Base-by-base conservation (phyloP, 768 basidiomycete species). In the Vararia minispora region DNA sequence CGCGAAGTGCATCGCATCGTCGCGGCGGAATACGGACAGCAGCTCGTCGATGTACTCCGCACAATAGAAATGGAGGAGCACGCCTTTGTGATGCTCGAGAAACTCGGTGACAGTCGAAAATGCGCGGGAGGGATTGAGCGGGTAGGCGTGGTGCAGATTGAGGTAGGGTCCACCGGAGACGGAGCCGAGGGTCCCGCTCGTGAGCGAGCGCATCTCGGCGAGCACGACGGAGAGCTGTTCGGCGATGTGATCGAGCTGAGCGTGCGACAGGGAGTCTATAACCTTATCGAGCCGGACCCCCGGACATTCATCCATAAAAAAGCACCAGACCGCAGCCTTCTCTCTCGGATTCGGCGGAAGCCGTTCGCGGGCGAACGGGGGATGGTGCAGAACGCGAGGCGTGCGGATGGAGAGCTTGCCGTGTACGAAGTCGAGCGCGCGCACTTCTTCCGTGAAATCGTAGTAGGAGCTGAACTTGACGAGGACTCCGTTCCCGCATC, bases 261-360 rank as follows among this genome's bases (percentile, higher is more conserved):
- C 13, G 18, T 42, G 30, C 14, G 50, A 31, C 51, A 58, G 46
- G 26, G 24, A 45, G 20, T 49, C 47, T 29, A 55, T 48, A 27
- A 56, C 49, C 33, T 47, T 51, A 32, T 53, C 44, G 18, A 58
- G 44, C 13, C 50, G 44, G 12, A 53, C 47, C 13, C 55, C 56
- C 17, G 48, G 48, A 41, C 44, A 44, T 34, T 51, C 39, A 28
- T 56, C 48, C 53, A 56, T 56, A 43, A 44, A 52, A n/a, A 57
- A 43, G 38, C 54, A 57, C 54, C 49, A 55, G 38, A 49, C 50
- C 5, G 17, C 12, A 10, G 3, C 31, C 5, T 18, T 11, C 14
- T 3, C 12, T 7, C 13, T 14, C 6, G 31, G n/a, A 18, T 11
- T 33, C 11, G 16, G 16, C 12, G 28, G 16, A 4, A 16, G 12